Base-by-base conservation (phyloP, 441 rosid species). In the Breynia disticha region DNA sequence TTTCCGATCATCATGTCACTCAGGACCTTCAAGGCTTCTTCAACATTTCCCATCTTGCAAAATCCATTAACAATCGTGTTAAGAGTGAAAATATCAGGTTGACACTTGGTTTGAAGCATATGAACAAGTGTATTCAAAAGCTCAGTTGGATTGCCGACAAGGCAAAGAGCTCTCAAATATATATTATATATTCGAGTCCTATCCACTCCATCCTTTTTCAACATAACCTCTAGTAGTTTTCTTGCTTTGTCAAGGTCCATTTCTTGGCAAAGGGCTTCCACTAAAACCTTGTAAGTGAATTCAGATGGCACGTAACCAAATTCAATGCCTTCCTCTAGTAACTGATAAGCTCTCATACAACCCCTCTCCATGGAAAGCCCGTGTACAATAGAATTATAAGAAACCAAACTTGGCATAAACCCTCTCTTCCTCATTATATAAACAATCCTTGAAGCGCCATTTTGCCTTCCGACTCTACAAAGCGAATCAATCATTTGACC, bases 371-470 rank as follows among this genome's bases (percentile, higher is more conserved):
- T 78, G 74, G 86, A 79, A 45, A 88, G 80, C 7, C 90, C 91
- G 9, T 88, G 95, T 46, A 86, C 64, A 16, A 86, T 83, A 48
- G 82, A 71, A 75, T 88, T 81, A 59, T 86, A 88, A 7, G 95
- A 81, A 7, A 76, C 70, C 21, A 59, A 50, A 46, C 86, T 78
- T 0, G 85, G 95, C 5, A 42, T 48, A 16, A 79, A 66, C 38
- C 86, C 84, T 69, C 59, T 73, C 65, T 76, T 77, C 59, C 79
- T 76, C 95, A 86, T 83, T 54, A 83, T 76, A 60, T 81, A 76
- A 60, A 81, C 79, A 53, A 89, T 59, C 77, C 95, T 77, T 6
- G 93, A 80, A 67, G 93, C 93, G 16, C 83, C 95, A 59, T 81
- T 90, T 71, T 72, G 64, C 61, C 76, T 79, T 55, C 80, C 77